These are phyloP conservation scores for Protea cynaroides DNA, from an alignment of 164 flowering plant species.

Conservation along the genomic window DNA sequence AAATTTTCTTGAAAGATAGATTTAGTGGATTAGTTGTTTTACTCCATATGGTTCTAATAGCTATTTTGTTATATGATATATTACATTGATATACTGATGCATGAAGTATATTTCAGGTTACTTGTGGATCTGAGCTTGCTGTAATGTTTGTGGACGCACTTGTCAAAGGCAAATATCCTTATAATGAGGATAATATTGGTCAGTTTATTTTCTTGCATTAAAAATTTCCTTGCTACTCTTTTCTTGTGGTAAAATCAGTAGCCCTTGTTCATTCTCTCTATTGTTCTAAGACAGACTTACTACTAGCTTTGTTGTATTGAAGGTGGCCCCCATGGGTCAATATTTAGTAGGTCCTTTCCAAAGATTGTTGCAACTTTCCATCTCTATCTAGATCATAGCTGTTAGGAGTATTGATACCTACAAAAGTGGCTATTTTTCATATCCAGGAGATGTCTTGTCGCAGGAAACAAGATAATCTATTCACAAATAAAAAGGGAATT, in stretches of 20 bases:
- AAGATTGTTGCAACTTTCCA: too few relatives aligned
- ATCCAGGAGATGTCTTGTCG: too few relatives aligned
- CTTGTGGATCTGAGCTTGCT: constrained; percentile 96
- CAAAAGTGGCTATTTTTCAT: too few relatives aligned
- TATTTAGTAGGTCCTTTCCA: too few relatives aligned
- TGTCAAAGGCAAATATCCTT: constrained; percentile 66
- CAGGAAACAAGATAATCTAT: too few relatives aligned
- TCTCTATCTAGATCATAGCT: too few relatives aligned
- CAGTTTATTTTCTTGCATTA: constrained; percentile 22
- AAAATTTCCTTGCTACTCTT: too few relatives aligned
- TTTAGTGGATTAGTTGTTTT: background rate
- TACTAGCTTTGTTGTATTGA: background rate
- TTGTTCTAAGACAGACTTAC: background rate
- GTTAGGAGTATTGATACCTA: too few relatives aligned
- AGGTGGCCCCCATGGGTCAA: background rate
- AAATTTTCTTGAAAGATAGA: background rate
- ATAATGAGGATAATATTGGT: constrained; percentile 70
- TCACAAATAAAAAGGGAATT: too few relatives aligned
- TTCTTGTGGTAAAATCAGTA: background rate
- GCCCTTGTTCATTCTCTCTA: background rate
- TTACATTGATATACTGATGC: constrained; percentile 1
- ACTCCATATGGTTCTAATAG: background rate
- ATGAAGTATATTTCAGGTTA: constrained; percentile 42
- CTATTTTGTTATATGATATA: background rate
- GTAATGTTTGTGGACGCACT: constrained; percentile 73